Evolutionary conservation across 495 filamentous ascomycete species (phyloP).

Genomic region (Penicillium diatomitis): DNA sequence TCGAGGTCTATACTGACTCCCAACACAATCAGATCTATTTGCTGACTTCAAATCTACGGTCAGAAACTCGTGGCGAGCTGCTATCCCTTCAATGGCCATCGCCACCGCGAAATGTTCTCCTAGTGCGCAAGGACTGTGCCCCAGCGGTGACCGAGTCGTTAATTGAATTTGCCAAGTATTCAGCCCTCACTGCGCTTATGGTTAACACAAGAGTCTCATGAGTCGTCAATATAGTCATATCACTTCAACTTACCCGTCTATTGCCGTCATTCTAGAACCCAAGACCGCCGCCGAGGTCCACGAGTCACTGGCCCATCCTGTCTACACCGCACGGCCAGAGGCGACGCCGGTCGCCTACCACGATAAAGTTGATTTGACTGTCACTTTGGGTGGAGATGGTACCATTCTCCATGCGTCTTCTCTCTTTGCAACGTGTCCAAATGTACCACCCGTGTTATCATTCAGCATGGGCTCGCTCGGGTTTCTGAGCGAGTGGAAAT

Average conservation of each 20-base stretch:
- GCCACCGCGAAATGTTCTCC: constrained; percentile 79
- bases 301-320: constrained; percentile 62
- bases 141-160: constrained; percentile 62
- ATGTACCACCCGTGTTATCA: constrained; percentile 83
- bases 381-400: constrained; percentile 90
- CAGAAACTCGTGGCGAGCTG: constrained; percentile 54
- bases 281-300: constrained; percentile 65
- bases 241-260: constrained; percentile 65
- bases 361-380: constrained; percentile 74
- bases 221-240: constrained; percentile 49
- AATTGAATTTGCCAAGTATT: constrained; percentile 65
- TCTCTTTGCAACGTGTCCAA: constrained; percentile 71
- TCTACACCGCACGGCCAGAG: constrained; percentile 47
- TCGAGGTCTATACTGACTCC: constrained; percentile 35
- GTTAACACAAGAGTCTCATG: no score
- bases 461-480: constrained; percentile 97
- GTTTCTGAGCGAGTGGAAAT: constrained; percentile 95
- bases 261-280: constrained; percentile 75
- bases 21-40: background rate
- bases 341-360: constrained; percentile 33
- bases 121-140: constrained; percentile 77
- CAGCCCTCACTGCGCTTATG: background rate
- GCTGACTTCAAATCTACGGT: background rate
- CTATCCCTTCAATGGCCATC: constrained; percentile 82
- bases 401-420: constrained; percentile 89